Conservation (phyloP, 2,329 filamentous ascomycete species). For the Aureobasidium mangrovei region DNA sequence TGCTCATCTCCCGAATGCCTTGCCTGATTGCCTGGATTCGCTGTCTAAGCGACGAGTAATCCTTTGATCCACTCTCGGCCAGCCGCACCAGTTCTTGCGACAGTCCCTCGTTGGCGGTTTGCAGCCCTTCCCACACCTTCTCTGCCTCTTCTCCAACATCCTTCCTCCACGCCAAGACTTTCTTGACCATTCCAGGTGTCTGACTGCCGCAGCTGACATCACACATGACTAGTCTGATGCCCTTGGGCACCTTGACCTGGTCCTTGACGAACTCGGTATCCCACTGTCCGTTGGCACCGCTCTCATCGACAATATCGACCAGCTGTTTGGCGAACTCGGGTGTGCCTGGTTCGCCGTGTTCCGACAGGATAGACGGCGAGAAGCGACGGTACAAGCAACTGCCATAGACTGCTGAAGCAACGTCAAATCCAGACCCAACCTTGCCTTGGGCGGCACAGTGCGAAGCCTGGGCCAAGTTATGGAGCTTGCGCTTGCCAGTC, state of each 20-base stretch:
- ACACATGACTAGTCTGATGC: constrained; percentile 78
- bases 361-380: constrained; percentile 63
- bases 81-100: constrained; percentile 52
- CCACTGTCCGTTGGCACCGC: constrained; percentile 50
- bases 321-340: constrained; percentile 60
- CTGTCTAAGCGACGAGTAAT: constrained; percentile 45
- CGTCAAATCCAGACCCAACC: constrained; percentile 90
- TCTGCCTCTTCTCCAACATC: constrained; percentile 56
- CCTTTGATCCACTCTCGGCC: constrained; percentile 40
- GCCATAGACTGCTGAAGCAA: constrained; percentile 86
- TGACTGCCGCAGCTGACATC: constrained; percentile 92
- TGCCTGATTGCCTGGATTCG: constrained; percentile 44
- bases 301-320: constrained; percentile 56
- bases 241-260: constrained; percentile 60
- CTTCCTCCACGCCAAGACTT: constrained; percentile 74
- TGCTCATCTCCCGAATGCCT: constrained; percentile 69
- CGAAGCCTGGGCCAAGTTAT: constrained; percentile 88
- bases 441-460: constrained; percentile 97
- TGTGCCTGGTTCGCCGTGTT: constrained; percentile 57
- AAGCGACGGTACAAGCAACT: constrained; percentile 90
- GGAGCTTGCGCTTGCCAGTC: constrained; percentile 53
- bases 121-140: constrained; percentile 64
- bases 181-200: constrained; percentile 92
- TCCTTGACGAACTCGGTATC: constrained; percentile 68
- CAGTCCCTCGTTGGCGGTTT: constrained; percentile 64